Conservation (phyloP, 2,329 filamentous ascomycete species). For the Fusarium zealandicum region DNA sequence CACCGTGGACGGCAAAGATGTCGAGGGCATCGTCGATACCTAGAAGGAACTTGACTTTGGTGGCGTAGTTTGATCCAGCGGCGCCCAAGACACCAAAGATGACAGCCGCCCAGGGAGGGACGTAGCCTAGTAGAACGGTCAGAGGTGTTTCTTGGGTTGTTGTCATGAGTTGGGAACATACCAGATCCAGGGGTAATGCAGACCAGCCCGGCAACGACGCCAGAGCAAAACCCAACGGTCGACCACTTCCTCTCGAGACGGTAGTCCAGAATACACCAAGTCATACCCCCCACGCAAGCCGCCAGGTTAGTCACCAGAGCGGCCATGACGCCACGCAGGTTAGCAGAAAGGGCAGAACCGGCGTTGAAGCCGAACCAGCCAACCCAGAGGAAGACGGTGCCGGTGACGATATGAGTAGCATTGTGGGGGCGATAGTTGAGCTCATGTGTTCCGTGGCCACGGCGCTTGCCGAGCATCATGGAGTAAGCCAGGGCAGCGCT, state of each 20-base stretch:
- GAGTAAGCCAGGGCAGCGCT: conserved; percentile 87
- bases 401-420: conserved; percentile 89
- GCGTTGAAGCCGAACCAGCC: conserved; percentile 97
- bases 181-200: conserved; percentile 89
- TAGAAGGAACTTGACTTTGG: conserved; percentile 86
- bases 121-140: conserved; percentile 60
- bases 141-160: conserved; percentile 12
- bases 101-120: conserved; percentile 84
- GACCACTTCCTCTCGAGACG: conserved; percentile 91
- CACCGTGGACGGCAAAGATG: conserved; percentile 83
- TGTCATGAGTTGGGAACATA: conserved; percentile 34
- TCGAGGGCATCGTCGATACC: conserved; percentile 85
- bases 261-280: conserved; percentile 90
- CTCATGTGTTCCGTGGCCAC: conserved; percentile 85
- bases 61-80: conserved; percentile 84
- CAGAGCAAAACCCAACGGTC: conserved; percentile 91
- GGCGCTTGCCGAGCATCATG: conserved; percentile 86
- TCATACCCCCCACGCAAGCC: conserved; percentile 83
- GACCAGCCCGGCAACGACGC: conserved; percentile 85
- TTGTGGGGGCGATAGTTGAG: conserved; percentile 94
- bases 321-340: conserved; percentile 86
- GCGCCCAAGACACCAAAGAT: conserved; percentile 81
- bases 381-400: conserved; percentile 93
- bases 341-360: conserved; percentile 80
- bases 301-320: conserved; percentile 86